Evolutionary conservation across 2,329 filamentous ascomycete species (phyloP).

Genomic region (Paracoccidioides lutzii): DNA sequence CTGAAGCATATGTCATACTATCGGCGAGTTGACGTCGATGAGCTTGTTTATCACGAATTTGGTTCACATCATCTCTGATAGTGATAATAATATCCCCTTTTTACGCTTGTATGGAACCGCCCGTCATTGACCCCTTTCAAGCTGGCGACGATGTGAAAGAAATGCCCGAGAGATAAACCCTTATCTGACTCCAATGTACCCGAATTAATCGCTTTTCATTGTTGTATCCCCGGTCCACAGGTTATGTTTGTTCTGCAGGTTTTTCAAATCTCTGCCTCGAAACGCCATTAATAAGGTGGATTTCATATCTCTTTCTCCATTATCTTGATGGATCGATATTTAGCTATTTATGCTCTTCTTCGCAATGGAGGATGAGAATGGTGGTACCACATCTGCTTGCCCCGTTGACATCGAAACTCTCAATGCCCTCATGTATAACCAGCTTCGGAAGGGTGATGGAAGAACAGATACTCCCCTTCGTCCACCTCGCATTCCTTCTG

Average conservation of each 20-base stretch:
- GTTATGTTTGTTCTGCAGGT: neutral
- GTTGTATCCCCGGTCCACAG: neutral
- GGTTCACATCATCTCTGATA: neutral
- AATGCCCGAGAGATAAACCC: neutral
- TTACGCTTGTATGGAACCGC: neutral
- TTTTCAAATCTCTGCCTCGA: neutral
- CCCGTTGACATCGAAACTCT: neutral
- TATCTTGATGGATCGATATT: neutral
- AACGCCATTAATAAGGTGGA: neutral
- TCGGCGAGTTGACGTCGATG: constrained; percentile 31
- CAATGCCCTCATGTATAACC: neutral
- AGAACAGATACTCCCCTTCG: neutral
- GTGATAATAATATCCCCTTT: neutral
- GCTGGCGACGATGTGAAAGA: neutral
- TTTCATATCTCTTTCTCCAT: neutral
- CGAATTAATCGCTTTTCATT: neutral
- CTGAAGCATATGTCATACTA: constrained; percentile 35
- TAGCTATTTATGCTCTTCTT: neutral
- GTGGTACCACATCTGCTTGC: no score
- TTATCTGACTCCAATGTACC: neutral
- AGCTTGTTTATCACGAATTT: constrained; percentile 11
- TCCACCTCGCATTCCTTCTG: neutral
- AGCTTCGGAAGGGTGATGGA: neutral
- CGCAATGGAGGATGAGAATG: neutral
- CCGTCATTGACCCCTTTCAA: neutral